Percentiles rank a stretch among this genome's conserved stretches.
These are phyloP conservation scores for Cladosporium cucumerinum DNA, from an alignment of 2,329 filamentous ascomycete genomes.

Conservation along the genomic window DNA sequence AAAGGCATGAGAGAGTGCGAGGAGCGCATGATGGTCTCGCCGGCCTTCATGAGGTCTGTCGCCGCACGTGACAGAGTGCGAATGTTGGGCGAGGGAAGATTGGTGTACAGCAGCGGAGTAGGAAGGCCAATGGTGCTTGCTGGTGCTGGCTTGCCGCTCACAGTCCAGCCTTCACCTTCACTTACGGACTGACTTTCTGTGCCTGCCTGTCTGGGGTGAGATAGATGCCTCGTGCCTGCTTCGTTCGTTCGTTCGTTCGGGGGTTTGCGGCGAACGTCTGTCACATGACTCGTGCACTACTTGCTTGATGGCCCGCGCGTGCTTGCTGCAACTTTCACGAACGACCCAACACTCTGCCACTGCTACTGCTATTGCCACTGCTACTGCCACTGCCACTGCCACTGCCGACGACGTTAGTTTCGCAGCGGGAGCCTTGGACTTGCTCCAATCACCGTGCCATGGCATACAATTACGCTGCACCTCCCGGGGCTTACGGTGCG, in stretches of 20 bases:
- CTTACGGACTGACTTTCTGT: background rate
- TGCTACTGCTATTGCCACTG: too few relatives aligned
- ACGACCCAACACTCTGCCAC: background rate
- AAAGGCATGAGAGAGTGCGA: constrained; percentile 26
- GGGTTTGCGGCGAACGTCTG: constrained; percentile 16
- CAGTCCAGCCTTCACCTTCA: background rate
- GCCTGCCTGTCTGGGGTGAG: constrained; percentile 4
- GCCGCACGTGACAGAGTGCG: constrained; percentile 6
- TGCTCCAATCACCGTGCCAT: constrained; percentile 20
- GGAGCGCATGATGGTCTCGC: constrained; percentile 31
- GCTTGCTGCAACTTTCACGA: constrained; percentile 6
- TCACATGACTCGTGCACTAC: constrained; percentile 6
- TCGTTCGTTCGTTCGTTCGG: background rate
- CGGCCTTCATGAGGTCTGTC: constrained; percentile 26
- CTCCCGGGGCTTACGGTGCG: constrained; percentile 62
- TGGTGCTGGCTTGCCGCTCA: background rate
- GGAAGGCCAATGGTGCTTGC: background rate
- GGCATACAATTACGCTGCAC: constrained; percentile 37
- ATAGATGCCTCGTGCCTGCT: background rate
- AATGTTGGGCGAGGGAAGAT: background rate
- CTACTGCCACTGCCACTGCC: background rate
- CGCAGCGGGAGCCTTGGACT: background rate
- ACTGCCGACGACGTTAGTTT: background rate
- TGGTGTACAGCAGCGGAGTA: background rate
- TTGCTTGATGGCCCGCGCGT: background rate